These are phyloP conservation scores for Nakazawaea wickerhamii DNA, from an alignment of 805 yeast species.

Conservation along the genomic window DNA sequence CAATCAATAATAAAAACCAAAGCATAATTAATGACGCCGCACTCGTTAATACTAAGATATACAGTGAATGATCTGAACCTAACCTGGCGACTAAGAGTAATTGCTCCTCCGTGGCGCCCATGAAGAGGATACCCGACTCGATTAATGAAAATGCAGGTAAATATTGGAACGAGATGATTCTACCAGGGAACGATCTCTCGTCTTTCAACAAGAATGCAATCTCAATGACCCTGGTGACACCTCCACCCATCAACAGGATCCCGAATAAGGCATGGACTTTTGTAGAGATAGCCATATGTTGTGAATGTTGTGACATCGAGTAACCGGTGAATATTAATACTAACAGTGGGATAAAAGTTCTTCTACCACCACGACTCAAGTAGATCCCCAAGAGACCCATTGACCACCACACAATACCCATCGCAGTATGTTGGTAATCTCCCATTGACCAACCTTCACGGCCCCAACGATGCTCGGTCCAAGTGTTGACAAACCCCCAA, in stretches of 20 bases:
- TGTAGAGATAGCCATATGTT: slow-evolving; percentile 70
- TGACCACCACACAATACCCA: slow-evolving; percentile 97
- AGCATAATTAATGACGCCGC: slow-evolving; percentile 69
- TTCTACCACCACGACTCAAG: slow-evolving; percentile 58
- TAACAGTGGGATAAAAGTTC: slow-evolving; percentile 77
- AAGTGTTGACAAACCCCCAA: slow-evolving; percentile 94
- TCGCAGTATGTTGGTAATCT: slow-evolving; percentile 90
- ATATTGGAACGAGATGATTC: slow-evolving; percentile 71
- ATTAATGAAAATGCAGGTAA: slow-evolving; percentile 79
- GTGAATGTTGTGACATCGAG: slow-evolving; percentile 90
- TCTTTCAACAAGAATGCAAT: slow-evolving; percentile 74
- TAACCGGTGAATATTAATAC: slow-evolving; percentile 86
- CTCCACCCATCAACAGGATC: slow-evolving; percentile 70
- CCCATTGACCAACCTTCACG: slow-evolving; percentile 84
- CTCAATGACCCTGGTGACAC: slow-evolving; percentile 70
- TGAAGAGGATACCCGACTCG: slow-evolving; percentile 74
- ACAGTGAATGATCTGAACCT: slow-evolving; percentile 83
- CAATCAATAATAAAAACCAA: slow-evolving; percentile 57
- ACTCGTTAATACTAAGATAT: slow-evolving; percentile 63
- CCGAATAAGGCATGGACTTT: slow-evolving; percentile 89
- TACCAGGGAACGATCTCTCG: slow-evolving; percentile 36
- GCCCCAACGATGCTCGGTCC: slow-evolving; percentile 97
- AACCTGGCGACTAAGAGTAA: slow-evolving; percentile 60
- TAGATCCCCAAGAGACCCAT: slow-evolving; percentile 86
- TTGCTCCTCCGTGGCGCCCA: slow-evolving; percentile 93